phyloP scores from a whole-genome alignment of 352 stramenopile genomes.

The Globisporangium middletonii region DNA sequence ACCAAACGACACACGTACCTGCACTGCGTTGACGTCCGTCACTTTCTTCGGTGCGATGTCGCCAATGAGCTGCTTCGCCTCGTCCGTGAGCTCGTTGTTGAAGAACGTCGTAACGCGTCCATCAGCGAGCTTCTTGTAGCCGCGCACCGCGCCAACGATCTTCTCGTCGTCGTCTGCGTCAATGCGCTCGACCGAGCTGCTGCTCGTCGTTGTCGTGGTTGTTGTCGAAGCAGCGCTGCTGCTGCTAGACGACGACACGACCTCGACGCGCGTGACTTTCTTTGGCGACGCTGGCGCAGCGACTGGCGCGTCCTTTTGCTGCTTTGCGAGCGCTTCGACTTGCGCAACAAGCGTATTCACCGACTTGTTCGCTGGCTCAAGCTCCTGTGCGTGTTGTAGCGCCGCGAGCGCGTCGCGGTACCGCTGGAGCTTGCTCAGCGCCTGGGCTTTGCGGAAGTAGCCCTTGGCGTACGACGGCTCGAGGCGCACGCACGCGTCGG shows the following conservation, averaged over 20 bases:
- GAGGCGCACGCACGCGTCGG: constrained; percentile 51
- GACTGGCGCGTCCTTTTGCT: constrained; percentile 38
- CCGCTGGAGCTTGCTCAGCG: constrained; percentile 61
- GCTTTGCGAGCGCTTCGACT: constrained; percentile 51
- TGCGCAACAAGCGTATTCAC: constrained; percentile 53
- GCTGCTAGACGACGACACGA: constrained; percentile 8
- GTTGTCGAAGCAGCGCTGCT: background rate
- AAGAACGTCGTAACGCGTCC: constrained; percentile 98
- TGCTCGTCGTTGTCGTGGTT: constrained; percentile 5
- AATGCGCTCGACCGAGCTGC: constrained; percentile 9
- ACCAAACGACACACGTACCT: constrained; percentile 11
- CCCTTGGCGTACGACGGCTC: constrained; percentile 73
- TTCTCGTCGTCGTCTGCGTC: constrained; percentile 64
- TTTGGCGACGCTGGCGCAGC: constrained; percentile 21
- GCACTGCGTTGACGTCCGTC: constrained; percentile 55
- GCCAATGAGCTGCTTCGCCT: constrained; percentile 96
- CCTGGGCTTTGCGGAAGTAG: constrained; percentile 80
- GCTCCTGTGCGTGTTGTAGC: constrained; percentile 50
- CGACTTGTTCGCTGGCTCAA: constrained; percentile 76
- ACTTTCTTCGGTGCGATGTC: constrained; percentile 92
- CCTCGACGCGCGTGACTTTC: constrained; percentile 53
- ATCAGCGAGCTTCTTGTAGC: constrained; percentile 96
- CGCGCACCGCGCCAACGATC: constrained; percentile 65
- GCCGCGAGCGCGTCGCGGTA: constrained; percentile 57
- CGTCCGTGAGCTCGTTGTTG: constrained; percentile 97